A percentile compares a stretch with the other conserved stretches of the same genome.
Conservation (phyloP, 208 protist species). For the Wallacemonas sp. region DNA sequence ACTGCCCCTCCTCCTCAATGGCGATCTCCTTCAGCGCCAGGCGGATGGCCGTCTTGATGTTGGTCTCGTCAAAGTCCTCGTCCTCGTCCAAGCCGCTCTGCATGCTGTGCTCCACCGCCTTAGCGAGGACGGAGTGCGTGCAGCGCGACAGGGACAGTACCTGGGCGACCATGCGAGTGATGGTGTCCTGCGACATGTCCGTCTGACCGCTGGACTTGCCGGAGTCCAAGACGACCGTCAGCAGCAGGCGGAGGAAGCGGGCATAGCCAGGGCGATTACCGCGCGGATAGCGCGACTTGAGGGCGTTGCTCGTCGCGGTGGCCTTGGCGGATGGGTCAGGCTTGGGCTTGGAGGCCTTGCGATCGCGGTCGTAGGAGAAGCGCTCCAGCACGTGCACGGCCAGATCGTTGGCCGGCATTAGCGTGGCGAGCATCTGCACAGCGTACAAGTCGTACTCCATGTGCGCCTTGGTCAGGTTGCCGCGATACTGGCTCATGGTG, state of each 20-base stretch:
- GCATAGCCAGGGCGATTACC: slow-evolving; percentile 22
- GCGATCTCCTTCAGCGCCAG: slow-evolving; percentile 42
- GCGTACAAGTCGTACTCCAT: slow-evolving; percentile 55
- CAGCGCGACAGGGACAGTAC: slow-evolving; percentile 24
- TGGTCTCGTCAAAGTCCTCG: slow-evolving; percentile 3
- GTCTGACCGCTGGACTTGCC: slow-evolving; percentile 31
- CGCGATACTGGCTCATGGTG: background rate
- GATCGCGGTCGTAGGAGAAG: slow-evolving; percentile 43
- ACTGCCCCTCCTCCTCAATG: slow-evolving; percentile 26
- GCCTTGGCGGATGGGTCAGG: background rate
- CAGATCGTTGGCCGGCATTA: slow-evolving; percentile 52
- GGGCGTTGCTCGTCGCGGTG: background rate
- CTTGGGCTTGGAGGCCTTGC: background rate
- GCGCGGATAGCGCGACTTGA: background rate
- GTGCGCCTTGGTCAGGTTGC: slow-evolving; percentile 4
- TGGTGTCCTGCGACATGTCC: slow-evolving; percentile 23
- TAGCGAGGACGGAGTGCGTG: slow-evolving; percentile 9
- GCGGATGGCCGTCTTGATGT: slow-evolving; percentile 11
- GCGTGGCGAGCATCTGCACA: slow-evolving; percentile 65
- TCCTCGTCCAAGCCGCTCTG: slow-evolving; percentile 15
- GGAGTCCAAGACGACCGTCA: slow-evolving; percentile 56
- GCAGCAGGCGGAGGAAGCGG: slow-evolving; percentile 54
- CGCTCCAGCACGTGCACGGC: slow-evolving; percentile 66
- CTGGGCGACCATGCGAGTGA: slow-evolving; percentile 30
- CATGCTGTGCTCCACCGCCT: background rate